Evolutionary conservation across 106 monocot genomes (phyloP).

Genomic region (Vanilla planifolia): DNA sequence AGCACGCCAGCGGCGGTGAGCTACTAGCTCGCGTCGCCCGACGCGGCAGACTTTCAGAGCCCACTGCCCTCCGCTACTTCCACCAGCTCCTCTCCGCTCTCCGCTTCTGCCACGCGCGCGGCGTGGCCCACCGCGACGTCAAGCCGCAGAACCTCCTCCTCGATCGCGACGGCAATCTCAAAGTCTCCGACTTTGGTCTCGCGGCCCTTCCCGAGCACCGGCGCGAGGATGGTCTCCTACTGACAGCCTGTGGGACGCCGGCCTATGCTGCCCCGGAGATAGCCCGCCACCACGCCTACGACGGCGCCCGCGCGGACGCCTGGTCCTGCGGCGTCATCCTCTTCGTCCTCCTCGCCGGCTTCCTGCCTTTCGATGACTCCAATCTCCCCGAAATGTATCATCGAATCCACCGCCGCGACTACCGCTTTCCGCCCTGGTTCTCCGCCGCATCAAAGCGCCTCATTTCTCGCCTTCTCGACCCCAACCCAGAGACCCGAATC

Average conservation of each 20-base stretch:
- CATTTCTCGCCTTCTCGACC: constrained; percentile 41
- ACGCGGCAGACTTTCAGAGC: constrained; percentile 35
- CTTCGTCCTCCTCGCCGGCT: constrained; percentile 50
- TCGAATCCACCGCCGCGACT: constrained; percentile 52
- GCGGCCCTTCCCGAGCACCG: constrained; percentile 36
- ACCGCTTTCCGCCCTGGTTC: constrained; percentile 55
- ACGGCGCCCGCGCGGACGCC: constrained; percentile 44
- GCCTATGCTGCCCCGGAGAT: constrained; percentile 62
- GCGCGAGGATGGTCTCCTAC: constrained; percentile 39
- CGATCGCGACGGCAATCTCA: constrained; percentile 33
- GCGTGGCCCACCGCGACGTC: constrained; percentile 61
- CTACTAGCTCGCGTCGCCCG: constrained; percentile 16
- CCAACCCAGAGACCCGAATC: constrained; percentile 45
- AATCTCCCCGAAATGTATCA: constrained; percentile 52
- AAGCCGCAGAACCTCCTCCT: constrained; percentile 61
- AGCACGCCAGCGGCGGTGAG: constrained; percentile 32
- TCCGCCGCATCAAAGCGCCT: constrained; percentile 46
- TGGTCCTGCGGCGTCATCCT: constrained; percentile 74
- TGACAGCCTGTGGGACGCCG: constrained; percentile 61
- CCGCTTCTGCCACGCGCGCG: constrained; percentile 54
- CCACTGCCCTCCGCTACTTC: constrained; percentile 42
- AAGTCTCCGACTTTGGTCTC: constrained; percentile 61
- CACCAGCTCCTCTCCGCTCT: constrained; percentile 55
- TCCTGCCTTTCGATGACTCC: constrained; percentile 40
- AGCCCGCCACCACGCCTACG: constrained; percentile 44